A percentile compares a stretch with the other conserved stretches of the same genome.
Conservation (phyloP, 345 rosid species). For the Populus nigra region DNA sequence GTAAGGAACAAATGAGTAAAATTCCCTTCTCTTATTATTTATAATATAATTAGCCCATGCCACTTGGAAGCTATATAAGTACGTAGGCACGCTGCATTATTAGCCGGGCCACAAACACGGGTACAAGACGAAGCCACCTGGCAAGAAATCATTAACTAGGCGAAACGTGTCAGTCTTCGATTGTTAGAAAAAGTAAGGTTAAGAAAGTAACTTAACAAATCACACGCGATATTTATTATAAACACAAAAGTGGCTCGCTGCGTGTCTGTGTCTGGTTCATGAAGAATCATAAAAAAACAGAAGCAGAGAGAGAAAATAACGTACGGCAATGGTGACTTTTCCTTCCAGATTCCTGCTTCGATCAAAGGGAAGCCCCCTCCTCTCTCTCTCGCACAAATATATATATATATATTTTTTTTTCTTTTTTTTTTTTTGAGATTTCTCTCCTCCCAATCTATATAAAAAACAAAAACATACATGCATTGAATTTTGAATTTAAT, state of each 20-base stretch:
- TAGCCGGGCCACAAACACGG: no score
- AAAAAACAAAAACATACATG: not conserved
- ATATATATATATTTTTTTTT: no score
- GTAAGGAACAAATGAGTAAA: no score
- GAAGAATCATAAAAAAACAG: no score
- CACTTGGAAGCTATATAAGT: no score
- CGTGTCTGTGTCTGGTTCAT: no score
- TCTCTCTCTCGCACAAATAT: no score
- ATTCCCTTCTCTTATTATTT: no score
- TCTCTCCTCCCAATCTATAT: not conserved
- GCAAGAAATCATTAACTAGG: no score
- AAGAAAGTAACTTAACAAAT: not conserved
- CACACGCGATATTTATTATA: not conserved
- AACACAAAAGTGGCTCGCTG: not conserved
- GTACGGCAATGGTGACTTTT: conserved; percentile 8
- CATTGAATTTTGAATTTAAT: not conserved
- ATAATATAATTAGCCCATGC: no score
- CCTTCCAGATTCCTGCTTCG: not conserved
- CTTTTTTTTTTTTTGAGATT: not conserved
- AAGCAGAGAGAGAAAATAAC: not conserved
- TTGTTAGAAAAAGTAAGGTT: not conserved
- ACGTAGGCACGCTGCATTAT: no score
- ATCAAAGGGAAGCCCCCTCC: not conserved
- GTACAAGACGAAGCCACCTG: no score
- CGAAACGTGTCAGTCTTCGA: not conserved